A percentile compares a stretch with the other conserved stretches of the same genome.
Evolutionary conservation across 306 rosid genomes (phyloP).

Genomic region (Psophocarpus tetragonolobus): DNA sequence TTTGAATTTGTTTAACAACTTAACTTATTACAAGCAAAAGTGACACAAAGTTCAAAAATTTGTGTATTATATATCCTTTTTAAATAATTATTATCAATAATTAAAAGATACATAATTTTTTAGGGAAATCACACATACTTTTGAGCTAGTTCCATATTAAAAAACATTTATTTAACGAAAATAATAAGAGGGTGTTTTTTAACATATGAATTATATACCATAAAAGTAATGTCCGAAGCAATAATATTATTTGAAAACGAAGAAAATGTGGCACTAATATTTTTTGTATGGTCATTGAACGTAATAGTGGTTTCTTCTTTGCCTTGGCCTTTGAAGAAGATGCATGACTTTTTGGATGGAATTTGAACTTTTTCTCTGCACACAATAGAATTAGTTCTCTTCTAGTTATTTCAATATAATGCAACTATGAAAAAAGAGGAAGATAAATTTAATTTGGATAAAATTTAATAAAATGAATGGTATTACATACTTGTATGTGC

Average conservation of each 20-base stretch:
- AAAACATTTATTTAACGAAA: not conserved
- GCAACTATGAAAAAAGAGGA: not conserved
- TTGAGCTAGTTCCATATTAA: not conserved
- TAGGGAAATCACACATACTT: too few species aligned
- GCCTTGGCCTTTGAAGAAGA: slow-evolving; percentile 41
- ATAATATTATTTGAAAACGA: slow-evolving; percentile 30
- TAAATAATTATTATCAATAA: too few species aligned
- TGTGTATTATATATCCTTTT: not conserved
- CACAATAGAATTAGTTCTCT: not conserved
- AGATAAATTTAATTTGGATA: not conserved
- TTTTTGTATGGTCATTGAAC: slow-evolving; percentile 30
- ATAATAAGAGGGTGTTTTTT: not conserved
- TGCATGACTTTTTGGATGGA: slow-evolving; percentile 28
- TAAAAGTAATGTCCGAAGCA: slow-evolving; percentile 40
- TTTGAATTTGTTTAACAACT: not conserved
- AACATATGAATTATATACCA: slow-evolving; percentile 14
- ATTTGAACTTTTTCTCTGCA: slow-evolving; percentile 46
- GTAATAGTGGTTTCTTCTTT: slow-evolving; percentile 24
- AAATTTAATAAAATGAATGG: not conserved
- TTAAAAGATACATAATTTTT: too few species aligned
- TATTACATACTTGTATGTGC: slow-evolving; percentile 27
- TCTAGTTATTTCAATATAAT: not conserved
- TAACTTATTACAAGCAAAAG: too few species aligned
- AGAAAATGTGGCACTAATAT: slow-evolving; percentile 47
- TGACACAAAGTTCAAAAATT: not conserved